These are phyloP conservation scores for Podosphaera aphanis DNA, from an alignment of 2,329 filamentous ascomycete species.

Conservation along the genomic window DNA sequence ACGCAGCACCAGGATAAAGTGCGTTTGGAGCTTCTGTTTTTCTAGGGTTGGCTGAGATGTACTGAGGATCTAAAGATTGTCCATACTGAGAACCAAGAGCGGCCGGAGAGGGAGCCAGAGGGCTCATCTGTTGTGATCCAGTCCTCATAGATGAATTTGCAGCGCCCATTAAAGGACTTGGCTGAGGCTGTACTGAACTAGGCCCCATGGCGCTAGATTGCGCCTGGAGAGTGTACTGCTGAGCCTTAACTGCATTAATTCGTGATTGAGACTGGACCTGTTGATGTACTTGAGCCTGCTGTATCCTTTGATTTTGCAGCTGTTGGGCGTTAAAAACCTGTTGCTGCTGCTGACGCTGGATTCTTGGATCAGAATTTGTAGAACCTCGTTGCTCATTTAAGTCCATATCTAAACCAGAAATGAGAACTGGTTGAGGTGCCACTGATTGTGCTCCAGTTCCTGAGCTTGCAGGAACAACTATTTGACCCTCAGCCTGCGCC, in stretches of 20 bases:
- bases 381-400: slow-evolving; percentile 11
- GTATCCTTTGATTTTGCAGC: slow-evolving; percentile 11
- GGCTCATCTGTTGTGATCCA: slow-evolving; percentile 12
- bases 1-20: slow-evolving; percentile 19
- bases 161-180: slow-evolving; percentile 32
- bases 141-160: slow-evolving; percentile 28
- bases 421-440: slow-evolving; percentile 14
- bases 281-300: slow-evolving; percentile 10
- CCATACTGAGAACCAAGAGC: slow-evolving; percentile 26
- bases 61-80: slow-evolving; percentile 27
- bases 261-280: slow-evolving; percentile 11
- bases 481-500: slow-evolving; percentile 14
- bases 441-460: slow-evolving; percentile 11
- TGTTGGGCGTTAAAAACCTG: slow-evolving; percentile 14
- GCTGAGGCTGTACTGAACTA: slow-evolving; percentile 25
- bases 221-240: slow-evolving; percentile 26
- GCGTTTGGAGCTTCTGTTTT: slow-evolving; percentile 13
- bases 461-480: slow-evolving; percentile 14
- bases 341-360: slow-evolving; percentile 14
- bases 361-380: slow-evolving; percentile 10
- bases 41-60: slow-evolving; percentile 28
- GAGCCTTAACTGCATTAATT: slow-evolving; percentile 14
- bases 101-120: slow-evolving; percentile 16
- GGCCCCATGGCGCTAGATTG: slow-evolving; percentile 28
- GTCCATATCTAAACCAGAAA: slow-evolving; percentile 11